Base-by-base conservation (phyloP, 108 stramenopile species). In the Skeletonema tropicum region DNA sequence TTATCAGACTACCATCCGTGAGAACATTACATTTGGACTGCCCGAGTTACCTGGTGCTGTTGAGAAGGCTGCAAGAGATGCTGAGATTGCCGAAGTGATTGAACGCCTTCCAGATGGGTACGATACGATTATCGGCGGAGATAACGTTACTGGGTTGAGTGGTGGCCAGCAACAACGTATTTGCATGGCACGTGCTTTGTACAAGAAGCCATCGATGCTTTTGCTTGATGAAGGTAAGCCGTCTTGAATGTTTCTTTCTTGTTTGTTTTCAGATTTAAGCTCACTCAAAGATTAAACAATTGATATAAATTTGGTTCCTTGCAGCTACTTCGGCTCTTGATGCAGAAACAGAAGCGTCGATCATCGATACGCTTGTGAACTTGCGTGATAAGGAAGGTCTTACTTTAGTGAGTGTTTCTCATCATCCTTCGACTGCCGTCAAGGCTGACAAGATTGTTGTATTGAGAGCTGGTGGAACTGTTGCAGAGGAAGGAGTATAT, bases 401-500 rank as follows among this genome's bases (percentile, higher is more conserved):
- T 12, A 86, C 85, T 12, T 38, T 67, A 4, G 61, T 86, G 8
- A 41, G 75, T 57, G 68, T 86, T 5, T 78, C 85, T 6, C 85
- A 86, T 60, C 74, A 83, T n/a, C 83, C 83, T 9, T 39, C 39
- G 1, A 90, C 90, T 30, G 82, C 90, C 45, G 64, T 66, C 35
- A 73, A 73, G 36, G 85, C 86, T 9, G 86, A 90, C 85, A 82
- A 52, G 17, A 90, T 91, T 48, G 86, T 88, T 30, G 86, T 92
- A 8, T 57, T 92, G 35, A 57, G 85, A 52, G 2, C 21, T 12
- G 88, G 88, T 14, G 41, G 59, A 15, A 63, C 36, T 9, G 36
- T 89, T 11, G 77, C 58, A 15, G 87, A 91, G 80, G 30, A 79
- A 17, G 90, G 90, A 23, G 75, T 66, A 3, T 89, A 88, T 76